These are phyloP conservation scores for Neurospora sp. DNA, from an alignment of 495 filamentous ascomycete genomes.

Conservation along the genomic window DNA sequence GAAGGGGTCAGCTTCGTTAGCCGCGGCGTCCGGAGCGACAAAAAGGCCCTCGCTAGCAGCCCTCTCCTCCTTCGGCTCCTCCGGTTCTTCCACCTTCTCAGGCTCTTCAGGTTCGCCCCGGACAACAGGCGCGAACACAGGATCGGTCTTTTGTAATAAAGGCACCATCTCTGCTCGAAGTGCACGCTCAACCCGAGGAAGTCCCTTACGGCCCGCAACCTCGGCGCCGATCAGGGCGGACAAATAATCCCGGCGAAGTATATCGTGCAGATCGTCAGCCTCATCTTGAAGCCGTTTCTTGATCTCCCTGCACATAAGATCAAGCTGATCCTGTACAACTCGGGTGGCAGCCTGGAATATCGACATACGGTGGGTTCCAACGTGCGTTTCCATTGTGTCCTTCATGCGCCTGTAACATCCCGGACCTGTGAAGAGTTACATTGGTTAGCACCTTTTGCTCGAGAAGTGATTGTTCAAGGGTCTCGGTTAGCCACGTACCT, in stretches of 20 bases:
- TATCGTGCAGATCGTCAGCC: slow-evolving; percentile 30
- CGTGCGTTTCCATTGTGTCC: slow-evolving; percentile 38
- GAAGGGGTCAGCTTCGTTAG: not conserved
- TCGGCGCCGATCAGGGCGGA: slow-evolving; percentile 10
- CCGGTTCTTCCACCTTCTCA: not conserved
- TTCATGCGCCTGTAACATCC: slow-evolving; percentile 50
- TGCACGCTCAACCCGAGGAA: slow-evolving; percentile 4
- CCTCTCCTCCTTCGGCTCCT: not conserved
- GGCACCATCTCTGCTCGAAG: slow-evolving; percentile 11
- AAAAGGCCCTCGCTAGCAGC: not conserved
- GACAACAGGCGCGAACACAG: not conserved
- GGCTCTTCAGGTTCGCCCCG: not conserved
- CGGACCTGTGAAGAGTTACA: not conserved
- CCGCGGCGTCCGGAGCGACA: not conserved
- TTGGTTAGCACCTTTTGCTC: not conserved
- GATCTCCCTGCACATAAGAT: slow-evolving; percentile 24
- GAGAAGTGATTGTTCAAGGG: slow-evolving; percentile 3
- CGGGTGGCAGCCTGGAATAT: slow-evolving; percentile 45
- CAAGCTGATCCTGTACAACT: slow-evolving; percentile 30
- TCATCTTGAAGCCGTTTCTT: slow-evolving; percentile 27
- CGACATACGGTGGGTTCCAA: slow-evolving; percentile 24
- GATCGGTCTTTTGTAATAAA: slow-evolving; percentile 3
- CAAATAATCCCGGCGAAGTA: slow-evolving; percentile 37
- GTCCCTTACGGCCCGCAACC: not conserved
- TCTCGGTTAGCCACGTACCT: slow-evolving; percentile 16